Evolutionary conservation across 805 yeast genomes (phyloP).

Genomic region (Scheffersomyces ergatensis): DNA sequence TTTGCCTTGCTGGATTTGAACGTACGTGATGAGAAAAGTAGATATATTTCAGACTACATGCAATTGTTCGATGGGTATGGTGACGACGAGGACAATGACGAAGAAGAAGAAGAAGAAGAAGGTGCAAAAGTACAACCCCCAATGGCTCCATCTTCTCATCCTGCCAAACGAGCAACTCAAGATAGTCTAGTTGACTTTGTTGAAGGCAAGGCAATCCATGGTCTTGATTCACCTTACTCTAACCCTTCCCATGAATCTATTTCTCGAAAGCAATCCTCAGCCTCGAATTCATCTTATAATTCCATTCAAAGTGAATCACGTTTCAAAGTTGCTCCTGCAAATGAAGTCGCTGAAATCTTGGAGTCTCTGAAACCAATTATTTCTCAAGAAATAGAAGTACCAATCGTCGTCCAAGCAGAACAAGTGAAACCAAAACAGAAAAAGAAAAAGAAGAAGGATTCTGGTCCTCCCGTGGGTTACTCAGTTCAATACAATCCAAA

Average conservation of each 20-base stretch:
- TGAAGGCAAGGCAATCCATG: no score
- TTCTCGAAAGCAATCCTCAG: conserved; percentile 5
- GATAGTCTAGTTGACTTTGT: background rate
- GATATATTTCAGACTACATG: conserved; percentile 27
- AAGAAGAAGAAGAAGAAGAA: background rate
- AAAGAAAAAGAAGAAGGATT: background rate
- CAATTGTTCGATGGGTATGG: conserved; percentile 20
- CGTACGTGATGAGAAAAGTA: conserved; percentile 5
- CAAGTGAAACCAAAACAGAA: background rate
- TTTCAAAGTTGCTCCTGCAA: conserved; percentile 15
- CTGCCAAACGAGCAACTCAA: background rate
- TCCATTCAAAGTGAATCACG: conserved; percentile 31
- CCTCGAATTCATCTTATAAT: conserved; percentile 19
- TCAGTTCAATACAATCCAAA: background rate
- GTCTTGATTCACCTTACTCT: background rate
- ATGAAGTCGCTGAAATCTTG: conserved; percentile 5
- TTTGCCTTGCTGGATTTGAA: conserved; percentile 11
- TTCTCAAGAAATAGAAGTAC: background rate
- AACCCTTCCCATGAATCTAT: background rate
- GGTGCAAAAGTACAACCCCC: background rate
- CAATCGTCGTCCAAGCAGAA: background rate
- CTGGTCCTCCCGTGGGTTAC: background rate
- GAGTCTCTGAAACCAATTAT: background rate
- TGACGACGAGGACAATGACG: conserved; percentile 7
- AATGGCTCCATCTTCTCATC: background rate